A percentile compares a stretch with the other conserved stretches of the same genome.
Evolutionary conservation across 148 eudicot species (phyloP).

Genomic region (Amaranthus cruentus): DNA sequence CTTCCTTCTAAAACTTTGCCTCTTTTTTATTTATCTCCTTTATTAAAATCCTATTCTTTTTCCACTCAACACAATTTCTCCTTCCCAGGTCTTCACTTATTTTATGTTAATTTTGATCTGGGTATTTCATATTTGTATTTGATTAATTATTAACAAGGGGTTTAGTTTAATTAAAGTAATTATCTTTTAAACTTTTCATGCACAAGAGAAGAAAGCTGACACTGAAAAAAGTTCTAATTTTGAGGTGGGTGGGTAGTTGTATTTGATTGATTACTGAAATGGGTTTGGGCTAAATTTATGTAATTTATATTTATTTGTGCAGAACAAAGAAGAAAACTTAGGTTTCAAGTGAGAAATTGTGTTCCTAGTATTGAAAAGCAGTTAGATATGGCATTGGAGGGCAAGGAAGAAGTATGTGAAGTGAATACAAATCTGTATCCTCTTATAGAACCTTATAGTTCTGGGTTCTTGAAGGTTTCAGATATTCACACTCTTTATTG

Average conservation of each 20-base stretch:
- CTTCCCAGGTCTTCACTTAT: conserved; percentile 19
- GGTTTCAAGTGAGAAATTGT: conserved; percentile 28
- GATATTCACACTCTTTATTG: conserved; percentile 76
- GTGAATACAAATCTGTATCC: conserved; percentile 54
- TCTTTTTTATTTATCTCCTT: background rate
- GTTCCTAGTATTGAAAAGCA: conserved; percentile 31
- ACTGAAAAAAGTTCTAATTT: background rate
- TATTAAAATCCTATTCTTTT: conserved; percentile 7
- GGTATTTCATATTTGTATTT: no score
- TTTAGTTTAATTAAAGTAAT: no score
- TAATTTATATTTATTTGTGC: conserved; percentile 15
- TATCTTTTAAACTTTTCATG: no score
- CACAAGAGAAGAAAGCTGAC: no score
- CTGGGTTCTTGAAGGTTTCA: conserved; percentile 85
- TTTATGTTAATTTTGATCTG: no score
- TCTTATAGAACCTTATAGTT: conserved; percentile 66
- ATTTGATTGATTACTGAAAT: conserved; percentile 1
- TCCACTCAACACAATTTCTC: conserved; percentile 3
- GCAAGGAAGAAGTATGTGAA: conserved; percentile 28
- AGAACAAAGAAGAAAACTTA: conserved; percentile 43
- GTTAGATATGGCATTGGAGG: conserved; percentile 46
- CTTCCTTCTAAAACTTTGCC: conserved; percentile 14
- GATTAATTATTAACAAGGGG: no score
- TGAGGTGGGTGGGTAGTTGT: background rate
- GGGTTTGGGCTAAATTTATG: conserved; percentile 11